A percentile compares a stretch with the other conserved stretches of the same genome.
Evolutionary conservation across 2,329 filamentous ascomycete species (phyloP).

Genomic region (Fusarium palustre): DNA sequence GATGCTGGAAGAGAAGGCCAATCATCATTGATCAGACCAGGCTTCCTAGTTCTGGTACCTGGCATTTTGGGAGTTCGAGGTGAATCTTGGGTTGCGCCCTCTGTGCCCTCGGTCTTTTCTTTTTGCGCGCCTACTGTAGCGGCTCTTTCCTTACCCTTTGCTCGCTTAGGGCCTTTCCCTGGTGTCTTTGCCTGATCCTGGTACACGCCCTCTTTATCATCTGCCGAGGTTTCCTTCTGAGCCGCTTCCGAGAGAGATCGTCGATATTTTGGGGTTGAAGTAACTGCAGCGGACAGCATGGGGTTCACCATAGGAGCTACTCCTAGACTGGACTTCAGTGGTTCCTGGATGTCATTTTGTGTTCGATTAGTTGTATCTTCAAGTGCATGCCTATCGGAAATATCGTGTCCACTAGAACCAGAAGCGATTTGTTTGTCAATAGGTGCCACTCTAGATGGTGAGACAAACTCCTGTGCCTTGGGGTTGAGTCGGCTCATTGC

Average conservation of each 20-base stretch:
- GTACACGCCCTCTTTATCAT: not conserved
- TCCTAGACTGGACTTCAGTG: not conserved
- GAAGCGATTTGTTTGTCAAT: not conserved
- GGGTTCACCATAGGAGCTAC: not conserved
- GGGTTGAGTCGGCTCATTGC: slow-evolving; percentile 34
- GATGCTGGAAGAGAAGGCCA: slow-evolving; percentile 46
- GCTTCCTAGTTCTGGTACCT: slow-evolving; percentile 21
- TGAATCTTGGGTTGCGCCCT: slow-evolving; percentile 6
- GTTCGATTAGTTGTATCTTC: not conserved
- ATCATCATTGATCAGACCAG: slow-evolving; percentile 39
- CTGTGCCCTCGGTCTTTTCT: slow-evolving; percentile 15
- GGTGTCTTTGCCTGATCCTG: slow-evolving; percentile 22
- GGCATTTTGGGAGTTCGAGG: slow-evolving; percentile 29
- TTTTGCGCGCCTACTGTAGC: slow-evolving; percentile 6
- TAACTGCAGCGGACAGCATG: not conserved
- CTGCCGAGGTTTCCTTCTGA: not conserved
- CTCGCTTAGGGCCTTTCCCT: slow-evolving; percentile 27
- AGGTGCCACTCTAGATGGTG: slow-evolving; percentile 28
- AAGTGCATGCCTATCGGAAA: not conserved
- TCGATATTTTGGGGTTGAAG: not conserved
- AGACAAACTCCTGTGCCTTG: slow-evolving; percentile 41
- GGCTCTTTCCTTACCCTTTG: slow-evolving; percentile 33
- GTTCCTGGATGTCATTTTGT: not conserved
- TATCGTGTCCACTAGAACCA: not conserved
- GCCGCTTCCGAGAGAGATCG: slow-evolving; percentile 9